Evolutionary conservation across 2,329 filamentous ascomycete genomes (phyloP).

Genomic region (Helminthosporium solani): DNA sequence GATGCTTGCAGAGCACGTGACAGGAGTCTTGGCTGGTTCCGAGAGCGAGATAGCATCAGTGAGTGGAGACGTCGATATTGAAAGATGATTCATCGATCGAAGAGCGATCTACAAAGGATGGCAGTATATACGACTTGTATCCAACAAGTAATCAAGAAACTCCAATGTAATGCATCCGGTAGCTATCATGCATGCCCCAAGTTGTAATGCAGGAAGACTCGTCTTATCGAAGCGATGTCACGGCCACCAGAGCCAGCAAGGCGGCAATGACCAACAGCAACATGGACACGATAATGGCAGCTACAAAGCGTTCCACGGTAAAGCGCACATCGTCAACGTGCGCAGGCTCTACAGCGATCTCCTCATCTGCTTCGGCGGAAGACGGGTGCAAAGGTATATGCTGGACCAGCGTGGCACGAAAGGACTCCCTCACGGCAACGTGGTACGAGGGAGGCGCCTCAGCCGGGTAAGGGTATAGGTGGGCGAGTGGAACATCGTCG

Average conservation of each 20-base stretch:
- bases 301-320: slow-evolving; percentile 25
- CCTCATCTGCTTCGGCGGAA: slow-evolving; percentile 13
- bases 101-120: too few species aligned
- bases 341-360: slow-evolving; percentile 13
- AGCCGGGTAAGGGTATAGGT: slow-evolving; percentile 21
- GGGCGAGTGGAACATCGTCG: slow-evolving; percentile 32
- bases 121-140: background rate
- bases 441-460: slow-evolving; percentile 32
- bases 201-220: background rate
- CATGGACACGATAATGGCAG: slow-evolving; percentile 24
- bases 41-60: too few species aligned
- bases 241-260: slow-evolving; percentile 15
- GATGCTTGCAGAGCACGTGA: background rate
- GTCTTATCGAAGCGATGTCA: background rate
- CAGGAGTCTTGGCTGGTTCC: background rate
- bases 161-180: slow-evolving; percentile 6
- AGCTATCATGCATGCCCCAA: slow-evolving; percentile 6
- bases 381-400: slow-evolving; percentile 17
- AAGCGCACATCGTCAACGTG: slow-evolving; percentile 26
- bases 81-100: too few species aligned
- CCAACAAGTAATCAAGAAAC: slow-evolving; percentile 7
- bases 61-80: too few species aligned
- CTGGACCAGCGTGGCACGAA: slow-evolving; percentile 28
- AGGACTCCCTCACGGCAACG: slow-evolving; percentile 25
- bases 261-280: slow-evolving; percentile 23